These are phyloP conservation scores for Cadophora gregata DNA, from an alignment of 2,329 filamentous ascomycete species.

Conservation along the genomic window DNA sequence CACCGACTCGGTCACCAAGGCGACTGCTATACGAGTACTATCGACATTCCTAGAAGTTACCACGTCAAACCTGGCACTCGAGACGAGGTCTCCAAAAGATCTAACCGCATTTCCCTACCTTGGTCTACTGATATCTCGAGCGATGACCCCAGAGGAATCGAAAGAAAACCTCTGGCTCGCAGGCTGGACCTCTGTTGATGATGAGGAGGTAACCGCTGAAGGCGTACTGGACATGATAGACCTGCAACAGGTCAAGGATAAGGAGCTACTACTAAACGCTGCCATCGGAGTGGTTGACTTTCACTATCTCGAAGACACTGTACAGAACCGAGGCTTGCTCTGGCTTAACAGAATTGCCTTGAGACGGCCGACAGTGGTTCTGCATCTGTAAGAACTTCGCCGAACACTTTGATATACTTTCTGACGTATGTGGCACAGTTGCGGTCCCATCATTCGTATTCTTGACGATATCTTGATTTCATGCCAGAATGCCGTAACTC, in stretches of 20 bases:
- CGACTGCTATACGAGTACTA: constrained; percentile 63
- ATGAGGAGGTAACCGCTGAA: constrained; percentile 49
- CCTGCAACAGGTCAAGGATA: constrained; percentile 58
- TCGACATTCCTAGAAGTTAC: constrained; percentile 65
- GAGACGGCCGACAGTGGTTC: constrained; percentile 60
- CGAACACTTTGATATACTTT: too few relatives aligned
- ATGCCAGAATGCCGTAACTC: constrained; percentile 64
- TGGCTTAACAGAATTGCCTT: constrained; percentile 65
- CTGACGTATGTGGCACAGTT: constrained; percentile 48
- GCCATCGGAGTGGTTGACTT: constrained; percentile 72
- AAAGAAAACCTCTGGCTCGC: constrained; percentile 68
- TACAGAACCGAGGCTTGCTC: constrained; percentile 62
- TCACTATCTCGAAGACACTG: constrained; percentile 64
- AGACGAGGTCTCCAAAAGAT: constrained; percentile 40
- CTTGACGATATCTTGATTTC: constrained; percentile 65
- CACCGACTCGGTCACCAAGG: constrained; percentile 65
- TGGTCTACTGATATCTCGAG: constrained; percentile 62
- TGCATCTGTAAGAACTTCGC: constrained; percentile 58
- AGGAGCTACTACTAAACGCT: constrained; percentile 66
- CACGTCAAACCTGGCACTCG: constrained; percentile 42
- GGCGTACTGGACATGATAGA: constrained; percentile 51
- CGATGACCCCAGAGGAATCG: constrained; percentile 62
- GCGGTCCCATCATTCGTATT: constrained; percentile 60
- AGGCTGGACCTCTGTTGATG: constrained; percentile 54
- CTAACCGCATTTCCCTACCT: constrained; percentile 58